Evolutionary conservation across 192 early-diverging fungal species (phyloP).

Genomic region (Coemansia reversa): DNA sequence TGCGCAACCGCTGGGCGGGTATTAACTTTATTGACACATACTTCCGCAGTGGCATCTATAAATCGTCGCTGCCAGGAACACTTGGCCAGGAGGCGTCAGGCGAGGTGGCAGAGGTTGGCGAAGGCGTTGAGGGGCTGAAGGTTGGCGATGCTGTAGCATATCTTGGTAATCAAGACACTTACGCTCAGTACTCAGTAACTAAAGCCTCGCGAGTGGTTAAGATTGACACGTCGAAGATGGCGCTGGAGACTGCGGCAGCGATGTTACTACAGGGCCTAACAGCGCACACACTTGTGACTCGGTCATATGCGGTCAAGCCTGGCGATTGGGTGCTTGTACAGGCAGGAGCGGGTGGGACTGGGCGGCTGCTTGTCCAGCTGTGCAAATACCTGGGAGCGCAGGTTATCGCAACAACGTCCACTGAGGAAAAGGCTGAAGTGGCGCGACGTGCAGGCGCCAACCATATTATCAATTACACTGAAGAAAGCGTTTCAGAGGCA

Average conservation of each 20-base stretch:
- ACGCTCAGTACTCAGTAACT: constrained; percentile 74
- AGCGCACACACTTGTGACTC: constrained; percentile 68
- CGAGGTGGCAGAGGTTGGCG: constrained; percentile 73
- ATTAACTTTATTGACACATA: constrained; percentile 94
- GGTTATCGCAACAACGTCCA: constrained; percentile 86
- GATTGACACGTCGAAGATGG: constrained; percentile 51
- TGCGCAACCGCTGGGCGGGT: constrained; percentile 74
- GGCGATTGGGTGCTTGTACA: constrained; percentile 83
- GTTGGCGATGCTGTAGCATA: constrained; percentile 86
- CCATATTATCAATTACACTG: constrained; percentile 70
- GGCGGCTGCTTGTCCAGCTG: constrained; percentile 76
- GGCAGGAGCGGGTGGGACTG: constrained; percentile 90
- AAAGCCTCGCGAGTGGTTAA: constrained; percentile 45
- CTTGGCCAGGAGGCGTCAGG: constrained; percentile 83
- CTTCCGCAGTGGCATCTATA: constrained; percentile 79
- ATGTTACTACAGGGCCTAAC: constrained; percentile 80
- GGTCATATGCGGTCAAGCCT: constrained; percentile 67
- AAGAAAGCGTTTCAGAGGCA: constrained; percentile 63
- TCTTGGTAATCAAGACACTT: constrained; percentile 56
- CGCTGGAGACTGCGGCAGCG: constrained; percentile 64
- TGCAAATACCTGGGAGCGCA: constrained; percentile 72
- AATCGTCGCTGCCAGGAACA: constrained; percentile 60
- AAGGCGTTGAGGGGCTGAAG: constrained; percentile 58
- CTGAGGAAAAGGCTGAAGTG: constrained; percentile 65
- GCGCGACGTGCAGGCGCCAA: constrained; percentile 65